Evolutionary conservation across 768 basidiomycete genomes (phyloP), one percentile per base, ranked within the genome.

Genomic region (Inosperma sp.): DNA sequence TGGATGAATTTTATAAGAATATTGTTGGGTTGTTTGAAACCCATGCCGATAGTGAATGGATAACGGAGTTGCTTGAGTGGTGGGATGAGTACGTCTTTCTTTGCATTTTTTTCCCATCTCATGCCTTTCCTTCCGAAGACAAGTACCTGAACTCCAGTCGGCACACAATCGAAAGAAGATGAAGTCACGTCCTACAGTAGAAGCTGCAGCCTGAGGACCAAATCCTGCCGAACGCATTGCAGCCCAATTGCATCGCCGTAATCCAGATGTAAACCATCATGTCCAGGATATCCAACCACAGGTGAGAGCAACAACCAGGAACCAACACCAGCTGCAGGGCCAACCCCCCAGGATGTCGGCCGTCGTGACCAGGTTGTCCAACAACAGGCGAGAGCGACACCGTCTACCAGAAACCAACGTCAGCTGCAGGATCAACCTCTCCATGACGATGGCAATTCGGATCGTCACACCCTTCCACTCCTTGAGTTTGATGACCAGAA

Each of bases 1-100:
- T 34, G 10, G 16, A 22, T 33, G 19, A 34, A n/a, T 48, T 34
- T 21, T 48, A 34, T 26, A 1, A n/a, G 30, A 17, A 6, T 2
- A 48, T 48, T 34, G 31, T 47, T 7, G 45, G 13, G 7, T 16
- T 35, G 16, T 47, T 47, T 12, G 31, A 47, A 34, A 47, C 5
- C 26, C 14, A 48, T 35, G 23, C 30, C 5, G 21, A 36, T 25
- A 21, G 23, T 26, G 23, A 17, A 26, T 48, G 47, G 47, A 23
- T 35, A 17, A 10, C 23, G 3, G n/a, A 22, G 21, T 17, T 25
- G 8, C 34, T 48, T 14, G 47, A 33, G 6, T 48, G 47, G 47
- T 48, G 30, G 31, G 36, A 48, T 17, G 23, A 48, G 47, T 48
- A 25, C 10, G 46, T 41, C 9, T 41, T 25, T 1, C 26, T 3